Percentiles rank a stretch among this genome's conserved stretches.
phyloP scores from a whole-genome alignment of 2,329 filamentous ascomycete genomes.

The Trichoderma semiorbis region DNA sequence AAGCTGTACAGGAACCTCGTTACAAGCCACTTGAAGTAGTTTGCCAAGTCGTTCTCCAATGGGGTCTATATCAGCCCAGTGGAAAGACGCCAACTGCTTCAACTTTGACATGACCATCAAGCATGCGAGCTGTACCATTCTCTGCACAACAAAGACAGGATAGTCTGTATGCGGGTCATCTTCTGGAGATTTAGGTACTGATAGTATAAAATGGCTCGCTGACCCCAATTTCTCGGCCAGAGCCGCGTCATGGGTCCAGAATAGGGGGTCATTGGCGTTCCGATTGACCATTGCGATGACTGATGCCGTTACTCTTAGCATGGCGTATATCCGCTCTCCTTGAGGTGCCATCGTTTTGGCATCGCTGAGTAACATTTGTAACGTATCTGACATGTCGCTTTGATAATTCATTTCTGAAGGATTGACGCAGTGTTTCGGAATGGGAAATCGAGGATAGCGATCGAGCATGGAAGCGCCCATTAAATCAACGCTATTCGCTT shows the following conservation, averaged over 20 bases:
- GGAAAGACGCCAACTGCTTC: not conserved
- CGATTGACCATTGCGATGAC: not conserved
- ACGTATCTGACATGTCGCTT: not conserved
- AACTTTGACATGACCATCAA: not conserved
- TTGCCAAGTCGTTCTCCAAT: not conserved
- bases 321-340: not conserved
- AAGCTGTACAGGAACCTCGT: not conserved
- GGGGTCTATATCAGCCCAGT: not conserved
- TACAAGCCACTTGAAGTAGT: not conserved
- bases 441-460: not conserved
- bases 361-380: not conserved
- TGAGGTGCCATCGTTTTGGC: not conserved
- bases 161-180: not conserved
- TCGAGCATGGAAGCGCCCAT: conserved; percentile 5
- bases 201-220: not conserved
- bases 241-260: not conserved
- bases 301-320: not conserved
- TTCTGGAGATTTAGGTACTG: not conserved
- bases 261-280: not conserved
- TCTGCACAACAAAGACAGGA: not conserved
- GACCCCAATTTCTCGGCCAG: not conserved
- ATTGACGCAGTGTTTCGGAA: not conserved
- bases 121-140: conserved; percentile 9
- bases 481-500: not conserved
- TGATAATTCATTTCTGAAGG: not conserved